Base-by-base conservation (phyloP, 306 rosid genomes). In the Cicer bijugum region DNA sequence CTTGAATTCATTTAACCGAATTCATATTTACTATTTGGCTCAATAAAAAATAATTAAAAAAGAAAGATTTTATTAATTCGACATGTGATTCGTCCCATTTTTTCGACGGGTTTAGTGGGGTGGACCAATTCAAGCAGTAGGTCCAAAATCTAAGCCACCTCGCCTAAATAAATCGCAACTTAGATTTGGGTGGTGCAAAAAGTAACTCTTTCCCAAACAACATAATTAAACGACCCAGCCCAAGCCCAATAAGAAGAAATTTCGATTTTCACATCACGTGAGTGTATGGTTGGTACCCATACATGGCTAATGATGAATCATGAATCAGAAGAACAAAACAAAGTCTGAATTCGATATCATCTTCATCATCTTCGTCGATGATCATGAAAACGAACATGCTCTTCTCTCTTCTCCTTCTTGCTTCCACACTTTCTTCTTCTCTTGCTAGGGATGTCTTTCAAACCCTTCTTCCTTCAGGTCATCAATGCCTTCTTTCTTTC, bases 381-480 rank as follows among this genome's bases (percentile, higher is more conserved):
- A 35, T 9, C 8, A 55, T 5, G 74, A 51, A 38, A 52, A 76
- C 40, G 79, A 69, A 83, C 8, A 67, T 88, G 37, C 58, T 74
- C 42, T 47, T 81, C 55, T 75, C 85, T 58, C 71, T 85, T 52
- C 70, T 81, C 11, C 48, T 90, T 53, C 44, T 86, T 59, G 85
- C 75, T 72, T 72, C 79, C 33, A 9, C 60, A 72, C 16, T 85
- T 23, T 65, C 80, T 33, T 79, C 83, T 77, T 67, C 79, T 59
- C 85, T 70, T 61, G 94, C 96, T 9, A 78, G 84, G 75, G 96
- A 90, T 61, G 82, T 84, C 50, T 75, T 46, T 12, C 61, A 12
- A 9, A 63, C 55, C 78, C 66, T 81, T 55, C 4, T 70, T 56
- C 45, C 78, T 52, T 45, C 89, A 87, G 97, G 96, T 90, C 44